Percentiles rank a stretch among this genome's conserved stretches.
Evolutionary conservation across 345 rosid genomes (phyloP).

Genomic region (Carallia pectinifolia): DNA sequence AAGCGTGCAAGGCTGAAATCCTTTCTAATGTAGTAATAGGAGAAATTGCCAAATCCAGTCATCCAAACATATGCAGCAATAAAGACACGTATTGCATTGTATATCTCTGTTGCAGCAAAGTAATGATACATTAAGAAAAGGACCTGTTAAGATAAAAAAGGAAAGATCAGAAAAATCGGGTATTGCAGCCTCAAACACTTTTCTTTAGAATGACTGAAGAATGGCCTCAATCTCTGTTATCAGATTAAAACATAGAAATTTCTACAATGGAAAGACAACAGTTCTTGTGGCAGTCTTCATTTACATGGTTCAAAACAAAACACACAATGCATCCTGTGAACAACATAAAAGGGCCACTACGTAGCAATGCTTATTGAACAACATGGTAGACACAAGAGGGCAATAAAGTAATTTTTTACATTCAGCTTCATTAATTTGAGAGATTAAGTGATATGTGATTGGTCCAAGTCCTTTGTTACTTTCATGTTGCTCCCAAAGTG

Average conservation of each 20-base stretch:
- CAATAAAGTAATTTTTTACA: no score
- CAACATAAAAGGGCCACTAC: no score
- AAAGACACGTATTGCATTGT: conserved; percentile 90
- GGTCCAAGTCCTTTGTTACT: no score
- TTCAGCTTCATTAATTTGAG: no score
- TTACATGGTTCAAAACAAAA: not conserved
- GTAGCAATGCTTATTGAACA: no score
- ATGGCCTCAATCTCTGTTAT: conserved; percentile 3
- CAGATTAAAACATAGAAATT: not conserved
- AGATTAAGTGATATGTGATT: no score
- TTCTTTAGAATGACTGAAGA: not conserved
- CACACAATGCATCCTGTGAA: no score
- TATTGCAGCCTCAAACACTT: conserved; percentile 5
- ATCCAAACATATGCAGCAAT: conserved; percentile 99
- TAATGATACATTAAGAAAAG: conserved; percentile 94
- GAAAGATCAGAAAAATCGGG: conserved; percentile 1
- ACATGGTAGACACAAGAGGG: no score
- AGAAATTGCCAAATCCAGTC: conserved; percentile 98
- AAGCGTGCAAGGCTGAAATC: conserved; percentile 94
- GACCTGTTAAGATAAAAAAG: conserved; percentile 49
- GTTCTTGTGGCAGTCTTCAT: not conserved
- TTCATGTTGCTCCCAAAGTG: no score
- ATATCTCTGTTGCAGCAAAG: conserved; percentile 92
- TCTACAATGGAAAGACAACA: not conserved
- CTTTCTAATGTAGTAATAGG: conserved; percentile 91